Percentiles rank a stretch among this genome's conserved stretches.
phyloP scores from a whole-genome alignment of 2,329 filamentous ascomycete genomes.

The Curvularia spicifera region DNA sequence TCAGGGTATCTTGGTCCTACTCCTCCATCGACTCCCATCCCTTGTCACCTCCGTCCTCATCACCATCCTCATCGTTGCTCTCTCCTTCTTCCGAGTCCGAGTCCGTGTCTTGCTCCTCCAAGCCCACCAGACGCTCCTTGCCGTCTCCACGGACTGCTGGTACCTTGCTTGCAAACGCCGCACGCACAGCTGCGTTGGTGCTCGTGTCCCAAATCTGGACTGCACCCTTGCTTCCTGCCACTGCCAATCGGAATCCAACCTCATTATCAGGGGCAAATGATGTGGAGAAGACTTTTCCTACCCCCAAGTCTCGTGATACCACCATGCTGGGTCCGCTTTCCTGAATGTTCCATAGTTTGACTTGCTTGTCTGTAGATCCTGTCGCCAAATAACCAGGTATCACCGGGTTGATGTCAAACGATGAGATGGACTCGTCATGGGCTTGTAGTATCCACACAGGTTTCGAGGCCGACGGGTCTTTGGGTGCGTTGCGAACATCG shows the following conservation, averaged over 20 bases:
- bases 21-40: constrained; percentile 53
- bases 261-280: constrained; percentile 88
- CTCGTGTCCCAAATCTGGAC: constrained; percentile 97
- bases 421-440: constrained; percentile 88
- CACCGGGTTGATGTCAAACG: constrained; percentile 87
- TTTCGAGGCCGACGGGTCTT: constrained; percentile 76
- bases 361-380: constrained; percentile 89
- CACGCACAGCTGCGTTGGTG: constrained; percentile 86
- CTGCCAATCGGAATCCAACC: constrained; percentile 88
- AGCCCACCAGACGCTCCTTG: constrained; percentile 77
- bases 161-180: constrained; percentile 78
- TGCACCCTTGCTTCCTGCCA: constrained; percentile 91
- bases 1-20: constrained; percentile 38
- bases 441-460: constrained; percentile 94
- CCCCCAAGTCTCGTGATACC: constrained; percentile 86
- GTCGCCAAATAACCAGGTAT: constrained; percentile 94
- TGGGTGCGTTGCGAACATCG: constrained; percentile 78
- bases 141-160: constrained; percentile 65
- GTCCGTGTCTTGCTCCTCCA: constrained; percentile 70
- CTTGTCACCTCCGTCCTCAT: constrained; percentile 41
- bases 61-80: constrained; percentile 51
- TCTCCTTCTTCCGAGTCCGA: constrained; percentile 62
- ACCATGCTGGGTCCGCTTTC: constrained; percentile 85
- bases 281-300: constrained; percentile 93
- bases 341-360: constrained; percentile 95